Conservation (phyloP, 2,329 filamentous ascomycete genomes). For the Pestalotiopsis sp. region DNA sequence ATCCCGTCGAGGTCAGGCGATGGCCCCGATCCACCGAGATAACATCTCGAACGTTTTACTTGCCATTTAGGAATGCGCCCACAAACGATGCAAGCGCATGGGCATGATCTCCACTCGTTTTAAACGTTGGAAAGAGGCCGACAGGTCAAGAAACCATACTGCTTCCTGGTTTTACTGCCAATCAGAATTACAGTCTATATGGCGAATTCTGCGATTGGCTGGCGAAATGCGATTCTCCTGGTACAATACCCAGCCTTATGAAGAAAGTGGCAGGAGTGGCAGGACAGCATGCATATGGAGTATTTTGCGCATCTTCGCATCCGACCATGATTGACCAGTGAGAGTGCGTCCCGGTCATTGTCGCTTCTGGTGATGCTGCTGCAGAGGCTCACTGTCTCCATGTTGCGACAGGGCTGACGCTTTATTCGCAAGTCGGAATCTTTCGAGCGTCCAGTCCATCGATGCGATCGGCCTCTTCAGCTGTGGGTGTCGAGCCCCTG, state of each 20-base stretch:
- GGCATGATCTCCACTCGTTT: conserved; percentile 24
- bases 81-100: neutral
- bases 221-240: conserved; percentile 11
- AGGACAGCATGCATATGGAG: neutral
- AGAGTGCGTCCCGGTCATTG: conserved; percentile 15
- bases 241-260: conserved; percentile 16
- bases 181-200: conserved; percentile 23
- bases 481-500: neutral
- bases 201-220: conserved; percentile 28
- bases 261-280: neutral
- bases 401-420: conserved; percentile 26
- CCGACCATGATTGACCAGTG: conserved; percentile 21
- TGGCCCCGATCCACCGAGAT: conserved; percentile 6
- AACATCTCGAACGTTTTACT: neutral
- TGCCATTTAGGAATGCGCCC: neutral
- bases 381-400: conserved; percentile 15
- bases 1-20: neutral
- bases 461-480: neutral
- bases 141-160: conserved; percentile 12
- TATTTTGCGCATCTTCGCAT: conserved; percentile 18
- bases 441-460: neutral
- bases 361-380: conserved; percentile 17
- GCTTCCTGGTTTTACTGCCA: conserved; percentile 24
- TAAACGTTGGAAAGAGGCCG: conserved; percentile 23
- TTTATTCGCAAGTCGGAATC: conserved; percentile 16